These are phyloP conservation scores for Ammopiptanthus mongolicus DNA, from an alignment of 306 rosid species.

Conservation along the genomic window DNA sequence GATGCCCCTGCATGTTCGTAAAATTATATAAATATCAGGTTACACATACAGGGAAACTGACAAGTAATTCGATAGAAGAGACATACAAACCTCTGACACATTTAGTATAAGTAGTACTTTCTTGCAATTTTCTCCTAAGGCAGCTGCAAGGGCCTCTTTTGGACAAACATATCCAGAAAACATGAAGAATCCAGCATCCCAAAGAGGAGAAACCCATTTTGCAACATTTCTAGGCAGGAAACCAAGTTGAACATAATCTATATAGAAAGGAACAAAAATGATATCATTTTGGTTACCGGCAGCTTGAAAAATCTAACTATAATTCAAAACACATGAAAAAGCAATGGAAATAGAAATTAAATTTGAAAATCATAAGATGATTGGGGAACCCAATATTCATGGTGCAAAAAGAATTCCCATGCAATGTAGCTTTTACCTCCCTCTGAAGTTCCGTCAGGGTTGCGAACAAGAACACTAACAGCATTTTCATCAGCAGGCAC, in stretches of 20 bases:
- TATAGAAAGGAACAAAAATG: constrained; percentile 21
- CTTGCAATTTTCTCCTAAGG: constrained; percentile 54
- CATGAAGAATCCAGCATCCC: constrained; percentile 70
- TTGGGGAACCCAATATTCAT: not conserved
- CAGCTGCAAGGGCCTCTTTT: constrained; percentile 64
- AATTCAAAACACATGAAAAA: constrained; percentile 11
- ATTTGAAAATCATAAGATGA: constrained; percentile 12
- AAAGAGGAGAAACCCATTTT: constrained; percentile 80
- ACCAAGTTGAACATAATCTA: constrained; percentile 68
- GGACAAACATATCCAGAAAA: constrained; percentile 67
- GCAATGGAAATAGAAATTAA: not conserved
- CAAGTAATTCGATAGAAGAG: constrained; percentile 8
- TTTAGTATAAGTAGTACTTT: constrained; percentile 41
- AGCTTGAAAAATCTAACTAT: not conserved
- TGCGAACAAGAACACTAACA: constrained; percentile 59
- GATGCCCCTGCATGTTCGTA: constrained; percentile 47
- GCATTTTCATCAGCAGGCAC: constrained; percentile 71
- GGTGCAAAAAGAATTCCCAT: constrained; percentile 14
- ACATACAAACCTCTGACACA: constrained; percentile 54
- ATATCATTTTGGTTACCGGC: constrained; percentile 12
- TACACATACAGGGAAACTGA: constrained; percentile 15
- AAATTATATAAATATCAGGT: constrained; percentile 4
- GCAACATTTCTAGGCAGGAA: constrained; percentile 69
- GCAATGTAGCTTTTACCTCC: constrained; percentile 52
- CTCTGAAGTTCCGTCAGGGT: constrained; percentile 34